These are phyloP conservation scores for Quercus aquifolioides DNA, from an alignment of 306 rosid genomes.

Conservation along the genomic window DNA sequence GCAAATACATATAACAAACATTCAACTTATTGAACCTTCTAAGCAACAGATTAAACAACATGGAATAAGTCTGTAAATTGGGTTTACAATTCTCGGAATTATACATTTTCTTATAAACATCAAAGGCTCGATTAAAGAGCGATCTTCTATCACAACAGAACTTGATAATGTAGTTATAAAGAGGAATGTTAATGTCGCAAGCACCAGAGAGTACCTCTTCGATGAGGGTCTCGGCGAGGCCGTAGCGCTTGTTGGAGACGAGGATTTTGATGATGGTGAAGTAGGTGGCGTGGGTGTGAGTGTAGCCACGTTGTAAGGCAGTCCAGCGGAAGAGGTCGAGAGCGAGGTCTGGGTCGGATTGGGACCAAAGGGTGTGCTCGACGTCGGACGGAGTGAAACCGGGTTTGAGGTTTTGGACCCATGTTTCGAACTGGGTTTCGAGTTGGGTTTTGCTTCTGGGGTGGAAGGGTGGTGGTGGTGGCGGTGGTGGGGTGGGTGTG, in stretches of 20 bases:
- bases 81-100: constrained; percentile 59
- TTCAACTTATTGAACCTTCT: constrained; percentile 64
- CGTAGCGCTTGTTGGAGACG: constrained; percentile 44
- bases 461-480: constrained; percentile 5
- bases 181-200: constrained; percentile 60
- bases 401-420: constrained; percentile 81
- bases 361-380: constrained; percentile 55
- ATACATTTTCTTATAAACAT: constrained; percentile 78
- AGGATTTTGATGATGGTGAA: constrained; percentile 60
- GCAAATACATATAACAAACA: constrained; percentile 68
- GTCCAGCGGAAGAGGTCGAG: constrained; percentile 97
- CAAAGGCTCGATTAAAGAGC: constrained; percentile 69
- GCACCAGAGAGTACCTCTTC: constrained; percentile 92
- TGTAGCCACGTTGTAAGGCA: constrained; percentile 76
- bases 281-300: constrained; percentile 64
- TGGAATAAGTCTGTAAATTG: constrained; percentile 62
- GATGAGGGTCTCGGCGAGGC: constrained; percentile 67
- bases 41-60: constrained; percentile 61
- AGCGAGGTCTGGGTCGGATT: constrained; percentile 83
- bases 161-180: constrained; percentile 65
- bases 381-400: constrained; percentile 74
- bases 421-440: constrained; percentile 74
- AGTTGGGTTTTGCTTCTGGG: constrained; percentile 62
- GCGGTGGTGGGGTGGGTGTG: not conserved
- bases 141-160: constrained; percentile 63